Base-by-base conservation (phyloP, 352 stramenopile genomes). In the Pythium plurisporium region DNA sequence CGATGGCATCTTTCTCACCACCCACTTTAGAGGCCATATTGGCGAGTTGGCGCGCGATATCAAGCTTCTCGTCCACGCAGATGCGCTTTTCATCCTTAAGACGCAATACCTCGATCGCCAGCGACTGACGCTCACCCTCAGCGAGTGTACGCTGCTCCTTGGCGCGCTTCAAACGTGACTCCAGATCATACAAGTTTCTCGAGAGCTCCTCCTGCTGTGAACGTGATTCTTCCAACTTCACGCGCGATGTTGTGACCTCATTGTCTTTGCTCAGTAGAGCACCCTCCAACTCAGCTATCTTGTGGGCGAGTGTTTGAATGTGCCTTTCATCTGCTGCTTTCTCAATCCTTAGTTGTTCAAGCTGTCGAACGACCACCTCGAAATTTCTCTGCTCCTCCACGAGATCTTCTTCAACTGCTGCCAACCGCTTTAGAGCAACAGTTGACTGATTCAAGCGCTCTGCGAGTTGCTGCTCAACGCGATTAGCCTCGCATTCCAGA, bases 311-410 rank as follows among this genome's bases (percentile, higher is more conserved):
- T 11, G 29, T 15, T 31, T 29, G 15, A n/a, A 66, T 43, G 15
- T 33, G n/a, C 5, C n/a, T 31, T 29, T 66, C 59, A 31, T 60
- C 51, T 9, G 10, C 23, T 15, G 30, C 19, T 38, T 70, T 70
- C 4, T 81, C 67, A 11, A 66, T 60, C 36, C 81, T 59, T 3
- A 62, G 27, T 60, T 75, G 67, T 36, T 89, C 79, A 14, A 89
- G 66, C 38, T 89, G 79, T 30, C 67, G 59, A 20, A 86, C 79
- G 11, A 91, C 54, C 10, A 89, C 58, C 4, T 74, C 68, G 43
- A 89, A 91, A 52, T 87, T 88, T 22, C 60, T 74, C 38, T 91
- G 79, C 31, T 91, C 82, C 0, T 89, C 77, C 0, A 88, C 37
- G 2, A 92, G 58, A 22, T 92, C 78, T 27, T 72, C 59, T 42